Base-by-base conservation (phyloP, 2,329 filamentous ascomycete genomes). In the Dactylonectria estremocensis region DNA sequence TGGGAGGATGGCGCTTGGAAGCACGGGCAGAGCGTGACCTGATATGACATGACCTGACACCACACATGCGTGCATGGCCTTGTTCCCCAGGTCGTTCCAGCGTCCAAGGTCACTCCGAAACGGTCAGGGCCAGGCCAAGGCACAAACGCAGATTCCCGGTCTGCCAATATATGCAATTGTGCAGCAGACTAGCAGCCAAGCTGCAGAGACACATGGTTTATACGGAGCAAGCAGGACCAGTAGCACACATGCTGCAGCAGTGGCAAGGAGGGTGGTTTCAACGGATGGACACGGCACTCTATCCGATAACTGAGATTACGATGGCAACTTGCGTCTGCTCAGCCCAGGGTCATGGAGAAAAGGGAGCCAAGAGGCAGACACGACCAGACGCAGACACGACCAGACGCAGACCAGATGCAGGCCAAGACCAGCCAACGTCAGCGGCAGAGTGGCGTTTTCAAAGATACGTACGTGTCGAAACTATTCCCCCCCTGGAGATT, bases 21-120 rank as follows among this genome's bases (percentile, higher is more conserved):
- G 63, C 48, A 54, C 60, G 52, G 49, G 62, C 28, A 54, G 67
- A 74, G 73, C 72, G 72, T 76, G 74, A 76, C 74, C 74, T 76
- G 74, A 73, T 69, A 76, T 76, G 74, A 75, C 72, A 70, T 76
- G 74, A 72, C 72, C 68, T 70, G 66, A 62, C 68, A 69, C 74
- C 72, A 73, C 64, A 71, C 59, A 69, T 76, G 67, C 67, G 64
- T 73, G 64, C 63, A 63, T 70, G 52, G 63, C 67, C 55, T 52
- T 64, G 61, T 45, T 46, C 45, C 55, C 43, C 31, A 65, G 14
- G 31, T 49, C 58, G 22, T 58, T 40, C 37, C 37, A 40, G 16
- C 13, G 10, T 40, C 24, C 24, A 53, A 64, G 46, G 46, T 43
- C 48, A 49, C 53, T 40, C 49, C 54, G 58, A 64, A 50, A 55